Evolutionary conservation across 257 asterid species (phyloP), one percentile per base, ranked within the genome.

Genomic region (Plectranthus barbatus): DNA sequence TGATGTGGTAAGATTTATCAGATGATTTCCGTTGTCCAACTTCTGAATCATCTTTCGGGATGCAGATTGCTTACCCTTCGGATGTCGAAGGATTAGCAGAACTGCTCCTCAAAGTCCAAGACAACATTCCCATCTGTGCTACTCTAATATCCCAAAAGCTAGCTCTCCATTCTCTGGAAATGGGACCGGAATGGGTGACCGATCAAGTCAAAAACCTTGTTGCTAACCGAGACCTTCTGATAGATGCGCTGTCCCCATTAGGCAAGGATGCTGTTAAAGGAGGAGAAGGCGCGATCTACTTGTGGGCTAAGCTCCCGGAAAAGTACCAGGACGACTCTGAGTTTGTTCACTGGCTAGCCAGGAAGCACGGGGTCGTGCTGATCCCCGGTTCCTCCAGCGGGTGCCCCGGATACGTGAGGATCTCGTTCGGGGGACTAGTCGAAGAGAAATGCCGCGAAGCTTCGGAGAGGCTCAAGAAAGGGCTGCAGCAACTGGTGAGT

Each of bases 111-210:
- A 90, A 93, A 83, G 86, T 87, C 44, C 99, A 93, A 65, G 99
- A 93, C 72, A 93, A 93, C 85, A 93, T 93, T 49, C 99, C 99
- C 9, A 93, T 93, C 13, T 93, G 99, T 40, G 99, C 99, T 24
- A 60, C 94, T 8, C 77, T 90, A 76, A 83, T 90, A 74, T 76
- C 86, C 59, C 99, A 93, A 47, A 78, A 78, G 14, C 85, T 93
- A 15, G 96, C 96, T 15, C 96, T 93, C 9, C 77, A 84, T 79
- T 79, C 96, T 0, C 41, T 93, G 72, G 94, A 93, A 70, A 24
- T 79, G 92, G 99, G 96, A 11, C 92, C 95, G 17, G 56, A 66
- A 8, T 93, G 99, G 99, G 97, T 93, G 5, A 71, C 81, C 6
- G 72, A 81, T 26, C 90, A 67, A 41, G 94, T 93, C 6, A 76